A percentile compares a stretch with the other conserved stretches of the same genome.
phyloP scores from a whole-genome alignment of 495 filamentous ascomycete genomes.

The Trichoderma gamsii region DNA sequence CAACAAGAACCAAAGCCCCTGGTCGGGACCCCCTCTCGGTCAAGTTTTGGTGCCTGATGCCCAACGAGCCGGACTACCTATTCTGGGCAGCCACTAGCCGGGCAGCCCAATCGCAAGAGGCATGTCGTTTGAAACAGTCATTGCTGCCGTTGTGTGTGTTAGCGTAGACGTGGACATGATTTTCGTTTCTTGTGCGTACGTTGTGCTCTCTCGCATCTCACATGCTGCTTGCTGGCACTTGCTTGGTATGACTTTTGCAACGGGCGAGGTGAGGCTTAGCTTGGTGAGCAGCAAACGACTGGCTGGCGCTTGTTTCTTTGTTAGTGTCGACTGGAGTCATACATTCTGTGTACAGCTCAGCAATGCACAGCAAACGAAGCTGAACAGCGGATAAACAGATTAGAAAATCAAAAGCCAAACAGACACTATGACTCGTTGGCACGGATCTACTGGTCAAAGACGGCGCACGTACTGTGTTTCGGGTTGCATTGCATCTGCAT shows the following conservation, averaged over 20 bases:
- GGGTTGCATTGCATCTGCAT: too few relatives aligned
- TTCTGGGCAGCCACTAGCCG: conserved; percentile 2
- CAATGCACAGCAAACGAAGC: background rate
- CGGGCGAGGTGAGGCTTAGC: background rate
- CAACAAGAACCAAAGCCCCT: background rate
- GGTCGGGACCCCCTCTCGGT: too few relatives aligned
- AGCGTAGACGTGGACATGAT: background rate
- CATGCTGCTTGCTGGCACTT: background rate
- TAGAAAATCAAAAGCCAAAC: background rate
- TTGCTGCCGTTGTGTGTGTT: background rate
- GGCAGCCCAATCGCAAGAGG: conserved; percentile 9
- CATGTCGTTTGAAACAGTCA: conserved; percentile 4
- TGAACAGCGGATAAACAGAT: background rate
- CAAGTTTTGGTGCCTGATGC: conserved; percentile 8
- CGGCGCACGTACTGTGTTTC: too few relatives aligned
- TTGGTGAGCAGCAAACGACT: background rate
- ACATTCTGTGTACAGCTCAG: background rate
- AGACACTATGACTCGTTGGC: background rate
- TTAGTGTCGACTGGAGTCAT: background rate
- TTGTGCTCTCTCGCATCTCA: background rate
- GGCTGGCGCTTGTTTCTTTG: background rate
- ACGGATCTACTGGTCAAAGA: background rate
- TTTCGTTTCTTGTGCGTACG: background rate
- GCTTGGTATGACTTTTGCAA: background rate
- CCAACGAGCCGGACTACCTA: conserved; percentile 9